These are phyloP conservation scores for Coprinopsis strossmayeri DNA, from an alignment of 768 basidiomycete species.

Conservation along the genomic window DNA sequence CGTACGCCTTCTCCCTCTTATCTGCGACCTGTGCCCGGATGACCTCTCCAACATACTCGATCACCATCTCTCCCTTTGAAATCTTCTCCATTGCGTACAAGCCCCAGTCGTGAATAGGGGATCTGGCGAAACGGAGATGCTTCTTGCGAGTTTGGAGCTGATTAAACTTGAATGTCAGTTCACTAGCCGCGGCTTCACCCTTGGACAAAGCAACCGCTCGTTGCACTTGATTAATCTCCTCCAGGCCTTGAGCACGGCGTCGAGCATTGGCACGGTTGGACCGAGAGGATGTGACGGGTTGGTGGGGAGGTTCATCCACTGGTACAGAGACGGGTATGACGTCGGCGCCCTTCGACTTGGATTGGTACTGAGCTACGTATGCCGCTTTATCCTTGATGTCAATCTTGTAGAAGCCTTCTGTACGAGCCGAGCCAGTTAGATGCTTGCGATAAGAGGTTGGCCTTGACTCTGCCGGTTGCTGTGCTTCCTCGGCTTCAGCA, in stretches of 20 bases:
- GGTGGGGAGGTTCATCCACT: slow-evolving; percentile 40
- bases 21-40: slow-evolving; percentile 94
- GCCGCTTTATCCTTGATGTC: slow-evolving; percentile 85
- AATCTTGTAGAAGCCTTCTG: slow-evolving; percentile 95
- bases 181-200: slow-evolving; percentile 62
- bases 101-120: slow-evolving; percentile 98
- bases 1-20: slow-evolving; percentile 94
- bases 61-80: slow-evolving; percentile 93
- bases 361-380: slow-evolving; percentile 86
- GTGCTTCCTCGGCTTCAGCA: slow-evolving; percentile 15
- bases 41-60: slow-evolving; percentile 98
- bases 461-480: slow-evolving; percentile 23
- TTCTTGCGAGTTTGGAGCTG: slow-evolving; percentile 98
- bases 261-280: slow-evolving; percentile 92
- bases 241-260: slow-evolving; percentile 84
- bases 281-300: slow-evolving; percentile 67
- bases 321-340: slow-evolving; percentile 28
- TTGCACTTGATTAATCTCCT: slow-evolving; percentile 92
- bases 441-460: slow-evolving; percentile 65
- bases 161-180: slow-evolving; percentile 92
- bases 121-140: slow-evolving; percentile 89
- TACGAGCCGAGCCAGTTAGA: slow-evolving; percentile 80
- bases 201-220: slow-evolving; percentile 70
- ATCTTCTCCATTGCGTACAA: slow-evolving; percentile 97
- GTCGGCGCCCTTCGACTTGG: slow-evolving; percentile 46